Conservation (phyloP, 164 flowering plant genomes). For the Euptelea pleiosperma region DNA sequence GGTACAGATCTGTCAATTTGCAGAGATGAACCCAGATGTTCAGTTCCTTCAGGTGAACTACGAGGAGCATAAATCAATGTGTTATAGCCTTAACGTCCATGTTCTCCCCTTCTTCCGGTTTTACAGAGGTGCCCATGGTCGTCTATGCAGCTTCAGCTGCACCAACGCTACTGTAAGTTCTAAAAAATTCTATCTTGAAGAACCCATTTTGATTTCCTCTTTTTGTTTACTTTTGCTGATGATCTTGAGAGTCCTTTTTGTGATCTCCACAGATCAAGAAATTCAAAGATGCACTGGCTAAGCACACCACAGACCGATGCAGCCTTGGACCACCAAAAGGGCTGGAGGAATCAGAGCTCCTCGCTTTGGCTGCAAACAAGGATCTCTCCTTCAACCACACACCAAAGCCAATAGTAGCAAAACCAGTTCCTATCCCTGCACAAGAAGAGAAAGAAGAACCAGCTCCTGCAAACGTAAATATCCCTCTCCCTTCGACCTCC, state of each 20-base stretch:
- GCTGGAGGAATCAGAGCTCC: slow-evolving; percentile 71
- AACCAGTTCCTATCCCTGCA: slow-evolving; percentile 19
- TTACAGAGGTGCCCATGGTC: slow-evolving; percentile 84
- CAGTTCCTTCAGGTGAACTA: slow-evolving; percentile 72
- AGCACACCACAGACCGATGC: slow-evolving; percentile 58
- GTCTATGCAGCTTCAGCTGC: slow-evolving; percentile 88
- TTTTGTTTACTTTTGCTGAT: not conserved
- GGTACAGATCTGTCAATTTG: slow-evolving; percentile 69
- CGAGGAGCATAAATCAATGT: slow-evolving; percentile 87
- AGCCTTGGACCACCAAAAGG: slow-evolving; percentile 72
- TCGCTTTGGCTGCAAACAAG: slow-evolving; percentile 69
- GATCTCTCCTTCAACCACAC: slow-evolving; percentile 57
- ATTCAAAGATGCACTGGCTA: slow-evolving; percentile 77
- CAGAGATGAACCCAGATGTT: slow-evolving; percentile 75
- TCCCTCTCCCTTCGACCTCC: slow-evolving; percentile 21
- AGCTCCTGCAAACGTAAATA: slow-evolving; percentile 8
- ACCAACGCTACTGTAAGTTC: slow-evolving; percentile 82
- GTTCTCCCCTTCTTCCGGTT: slow-evolving; percentile 89
- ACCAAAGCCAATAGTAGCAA: slow-evolving; percentile 43
- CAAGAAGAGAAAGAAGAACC: slow-evolving; percentile 17
- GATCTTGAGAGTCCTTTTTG: not conserved
- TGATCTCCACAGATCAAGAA: slow-evolving; percentile 60
- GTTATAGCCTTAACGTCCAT: slow-evolving; percentile 76
- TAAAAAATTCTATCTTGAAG: not conserved
- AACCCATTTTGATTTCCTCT: not conserved